Evolutionary conservation across 805 yeast genomes (phyloP).

Genomic region (Starmerella floricola): DNA sequence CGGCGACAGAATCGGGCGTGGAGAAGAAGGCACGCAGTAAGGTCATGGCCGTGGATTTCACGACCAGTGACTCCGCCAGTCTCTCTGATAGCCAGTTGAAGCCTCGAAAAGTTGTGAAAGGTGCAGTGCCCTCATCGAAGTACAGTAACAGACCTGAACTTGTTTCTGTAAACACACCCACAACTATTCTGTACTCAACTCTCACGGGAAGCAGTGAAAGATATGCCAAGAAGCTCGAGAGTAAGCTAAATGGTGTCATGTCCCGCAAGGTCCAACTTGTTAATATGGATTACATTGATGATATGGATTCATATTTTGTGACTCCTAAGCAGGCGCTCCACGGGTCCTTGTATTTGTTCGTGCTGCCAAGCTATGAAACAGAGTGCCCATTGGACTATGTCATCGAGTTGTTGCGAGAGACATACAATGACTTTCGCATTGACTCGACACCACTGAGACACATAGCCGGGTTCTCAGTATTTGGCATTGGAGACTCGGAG

Average conservation of each 20-base stretch:
- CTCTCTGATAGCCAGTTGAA: too few species aligned
- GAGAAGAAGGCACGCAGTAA: neutral
- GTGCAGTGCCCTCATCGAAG: too few species aligned
- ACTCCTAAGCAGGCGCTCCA: constrained; percentile 36
- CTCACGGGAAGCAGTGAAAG: constrained; percentile 72
- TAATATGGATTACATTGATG: constrained; percentile 71
- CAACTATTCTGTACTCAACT: constrained; percentile 58
- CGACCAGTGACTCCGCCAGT: constrained; percentile 3
- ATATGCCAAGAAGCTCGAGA: constrained; percentile 44
- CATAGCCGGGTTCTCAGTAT: constrained; percentile 67
- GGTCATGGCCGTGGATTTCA: constrained; percentile 17
- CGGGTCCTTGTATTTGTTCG: constrained; percentile 45
- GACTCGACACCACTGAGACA: constrained; percentile 65
- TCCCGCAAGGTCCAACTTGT: constrained; percentile 40
- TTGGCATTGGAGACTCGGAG: constrained; percentile 81
- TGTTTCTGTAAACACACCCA: constrained; percentile 7
- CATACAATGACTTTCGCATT: constrained; percentile 71
- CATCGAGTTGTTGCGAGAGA: constrained; percentile 66
- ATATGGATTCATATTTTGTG: constrained; percentile 70
- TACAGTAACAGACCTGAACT: too few species aligned
- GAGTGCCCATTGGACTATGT: constrained; percentile 88
- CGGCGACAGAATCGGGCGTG: too few species aligned
- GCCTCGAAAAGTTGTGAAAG: too few species aligned
- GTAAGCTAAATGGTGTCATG: constrained; percentile 27
- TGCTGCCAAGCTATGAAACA: constrained; percentile 81